A percentile compares a stretch with the other conserved stretches of the same genome.
Conservation (phyloP, 2,329 filamentous ascomycete species). For the Lasiodiplodia sp. region DNA sequence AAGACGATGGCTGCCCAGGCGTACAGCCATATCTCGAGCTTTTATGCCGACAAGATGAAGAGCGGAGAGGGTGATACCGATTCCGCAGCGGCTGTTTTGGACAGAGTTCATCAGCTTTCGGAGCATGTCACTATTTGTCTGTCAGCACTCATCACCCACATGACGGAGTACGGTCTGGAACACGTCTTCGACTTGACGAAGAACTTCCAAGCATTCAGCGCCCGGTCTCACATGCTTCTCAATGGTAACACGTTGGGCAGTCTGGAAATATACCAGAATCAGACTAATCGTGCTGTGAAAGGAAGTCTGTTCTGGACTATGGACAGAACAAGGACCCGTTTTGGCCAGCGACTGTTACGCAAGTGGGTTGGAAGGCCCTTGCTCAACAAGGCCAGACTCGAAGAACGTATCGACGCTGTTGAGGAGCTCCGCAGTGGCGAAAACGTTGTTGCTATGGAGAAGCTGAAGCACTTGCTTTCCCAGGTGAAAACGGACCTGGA, state of each 20-base stretch:
- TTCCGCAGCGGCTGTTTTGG: constrained; percentile 69
- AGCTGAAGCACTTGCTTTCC: constrained; percentile 73
- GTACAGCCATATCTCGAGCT: constrained; percentile 87
- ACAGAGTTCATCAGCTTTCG: constrained; percentile 84
- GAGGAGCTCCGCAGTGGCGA: constrained; percentile 80
- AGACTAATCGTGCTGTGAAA: constrained; percentile 83
- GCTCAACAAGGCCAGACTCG: constrained; percentile 75
- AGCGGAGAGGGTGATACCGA: constrained; percentile 48
- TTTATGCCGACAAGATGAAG: constrained; percentile 88
- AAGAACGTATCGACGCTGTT: constrained; percentile 82
- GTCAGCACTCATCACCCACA: constrained; percentile 93
- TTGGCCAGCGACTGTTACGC: constrained; percentile 84
- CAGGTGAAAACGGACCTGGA: constrained; percentile 84
- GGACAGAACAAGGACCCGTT: constrained; percentile 88
- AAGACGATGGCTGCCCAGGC: constrained; percentile 86
- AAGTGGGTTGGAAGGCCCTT: constrained; percentile 96
- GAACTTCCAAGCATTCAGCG: constrained; percentile 95
- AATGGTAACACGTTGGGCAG: constrained; percentile 95
- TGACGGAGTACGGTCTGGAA: constrained; percentile 90
- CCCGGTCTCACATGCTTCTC: constrained; percentile 91
- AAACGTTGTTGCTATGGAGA: constrained; percentile 72
- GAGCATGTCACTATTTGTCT: constrained; percentile 89
- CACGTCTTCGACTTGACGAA: constrained; percentile 96
- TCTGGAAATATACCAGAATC: constrained; percentile 93
- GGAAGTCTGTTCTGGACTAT: constrained; percentile 96